phyloP scores from a whole-genome alignment of 1,284 basidiomycete genomes.

The Laetiporus sulphureus region DNA sequence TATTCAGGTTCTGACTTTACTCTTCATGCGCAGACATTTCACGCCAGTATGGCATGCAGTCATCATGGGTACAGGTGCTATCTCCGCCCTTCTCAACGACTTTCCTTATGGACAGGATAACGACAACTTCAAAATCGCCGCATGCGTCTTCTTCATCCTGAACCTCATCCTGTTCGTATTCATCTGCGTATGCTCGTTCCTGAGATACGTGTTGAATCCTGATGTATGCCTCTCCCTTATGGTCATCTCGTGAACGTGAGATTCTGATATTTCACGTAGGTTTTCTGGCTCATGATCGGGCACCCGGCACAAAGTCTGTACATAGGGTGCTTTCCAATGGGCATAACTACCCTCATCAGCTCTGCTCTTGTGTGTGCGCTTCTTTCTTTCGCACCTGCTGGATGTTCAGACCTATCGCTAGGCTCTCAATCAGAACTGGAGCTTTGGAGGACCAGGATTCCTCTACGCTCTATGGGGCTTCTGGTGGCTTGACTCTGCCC shows the following conservation, averaged over 20 bases:
- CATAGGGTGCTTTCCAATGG: constrained; percentile 58
- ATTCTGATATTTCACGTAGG: constrained; percentile 2
- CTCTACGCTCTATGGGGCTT: constrained; percentile 46
- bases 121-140: constrained; percentile 25
- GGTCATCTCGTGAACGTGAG: not conserved
- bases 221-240: constrained; percentile 13
- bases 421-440: constrained; percentile 22
- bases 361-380: constrained; percentile 14
- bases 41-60: constrained; percentile 42
- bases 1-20: not conserved
- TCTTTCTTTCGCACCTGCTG: not conserved
- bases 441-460: constrained; percentile 39
- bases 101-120: constrained; percentile 33
- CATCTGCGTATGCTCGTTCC: constrained; percentile 33
- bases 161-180: constrained; percentile 47
- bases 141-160: constrained; percentile 43
- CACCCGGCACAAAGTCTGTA: constrained; percentile 57
- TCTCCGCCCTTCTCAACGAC: constrained; percentile 30
- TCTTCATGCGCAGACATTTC: constrained; percentile 29
- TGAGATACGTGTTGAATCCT: constrained; percentile 46
- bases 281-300: constrained; percentile 28
- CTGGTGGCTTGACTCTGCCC: constrained; percentile 54
- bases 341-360: constrained; percentile 43
- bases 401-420: constrained; percentile 2
- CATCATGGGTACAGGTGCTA: constrained; percentile 31